A percentile compares a stretch with the other conserved stretches of the same genome.
Evolutionary conservation across 192 early-diverging fungal species (phyloP).

Genomic region (Diversispora epigaea): DNA sequence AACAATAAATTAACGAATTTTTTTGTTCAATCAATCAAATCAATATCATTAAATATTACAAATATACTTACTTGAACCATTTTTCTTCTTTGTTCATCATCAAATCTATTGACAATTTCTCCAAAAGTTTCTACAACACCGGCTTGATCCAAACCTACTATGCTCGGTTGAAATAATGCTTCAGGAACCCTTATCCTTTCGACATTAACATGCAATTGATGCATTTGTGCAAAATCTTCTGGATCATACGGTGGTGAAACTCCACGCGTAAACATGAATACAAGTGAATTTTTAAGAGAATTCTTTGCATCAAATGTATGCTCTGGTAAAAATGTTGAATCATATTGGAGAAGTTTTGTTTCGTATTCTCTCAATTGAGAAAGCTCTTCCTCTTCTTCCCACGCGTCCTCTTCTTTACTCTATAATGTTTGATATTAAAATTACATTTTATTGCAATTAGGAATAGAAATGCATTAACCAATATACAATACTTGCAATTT

Average conservation of each 20-base stretch:
- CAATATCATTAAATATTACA: neutral
- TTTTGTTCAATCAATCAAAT: neutral
- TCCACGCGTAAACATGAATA: conserved; percentile 74
- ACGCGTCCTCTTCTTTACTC: conserved; percentile 77
- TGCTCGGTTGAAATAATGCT: conserved; percentile 83
- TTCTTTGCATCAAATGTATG: conserved; percentile 66
- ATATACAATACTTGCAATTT: conserved; percentile 63
- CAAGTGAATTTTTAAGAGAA: conserved; percentile 66
- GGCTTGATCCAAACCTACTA: conserved; percentile 85
- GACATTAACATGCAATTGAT: conserved; percentile 89
- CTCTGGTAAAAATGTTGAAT: conserved; percentile 72
- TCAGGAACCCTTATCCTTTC: conserved; percentile 89
- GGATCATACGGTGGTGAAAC: conserved; percentile 57
- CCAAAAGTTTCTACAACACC: conserved; percentile 80
- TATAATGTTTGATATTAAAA: conserved; percentile 32
- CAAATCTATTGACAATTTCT: conserved; percentile 60
- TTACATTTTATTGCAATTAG: neutral
- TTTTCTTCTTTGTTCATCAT: conserved; percentile 40
- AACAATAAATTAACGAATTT: neutral
- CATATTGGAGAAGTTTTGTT: conserved; percentile 66
- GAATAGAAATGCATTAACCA: neutral
- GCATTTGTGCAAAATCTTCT: conserved; percentile 61
- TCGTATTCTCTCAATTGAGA: conserved; percentile 69
- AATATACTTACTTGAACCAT: conserved; percentile 52
- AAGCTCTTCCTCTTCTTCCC: conserved; percentile 76